These are phyloP conservation scores for Ganoderma resinaceum DNA, from an alignment of 1,284 basidiomycete genomes.

Conservation along the genomic window DNA sequence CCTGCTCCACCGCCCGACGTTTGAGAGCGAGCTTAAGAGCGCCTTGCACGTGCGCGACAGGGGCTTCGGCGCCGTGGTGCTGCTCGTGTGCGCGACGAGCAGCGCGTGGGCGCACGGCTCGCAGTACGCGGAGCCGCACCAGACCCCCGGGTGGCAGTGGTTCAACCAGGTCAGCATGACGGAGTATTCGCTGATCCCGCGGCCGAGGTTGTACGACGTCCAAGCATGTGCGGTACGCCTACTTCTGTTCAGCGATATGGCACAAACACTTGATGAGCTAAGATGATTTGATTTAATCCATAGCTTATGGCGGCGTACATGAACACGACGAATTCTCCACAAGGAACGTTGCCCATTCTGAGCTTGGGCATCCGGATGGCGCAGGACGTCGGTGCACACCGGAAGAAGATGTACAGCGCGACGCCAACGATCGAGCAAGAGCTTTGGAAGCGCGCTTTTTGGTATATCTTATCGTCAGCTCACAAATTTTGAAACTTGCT, in stretches of 20 bases:
- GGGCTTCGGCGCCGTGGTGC: conserved; percentile 70
- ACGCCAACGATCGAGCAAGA: conserved; percentile 49
- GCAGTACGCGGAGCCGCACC: conserved; percentile 49
- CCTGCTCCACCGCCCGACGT: conserved; percentile 79
- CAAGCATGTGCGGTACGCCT: conserved; percentile 57
- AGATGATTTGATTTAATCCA: neutral
- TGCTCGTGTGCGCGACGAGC: conserved; percentile 80
- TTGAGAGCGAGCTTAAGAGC: conserved; percentile 62
- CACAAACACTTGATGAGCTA: neutral
- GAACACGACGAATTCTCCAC: conserved; percentile 36
- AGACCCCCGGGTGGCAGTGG: conserved; percentile 74
- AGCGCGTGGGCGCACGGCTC: conserved; percentile 36
- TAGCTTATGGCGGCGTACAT: conserved; percentile 41
- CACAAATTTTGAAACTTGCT: no score
- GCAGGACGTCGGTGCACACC: conserved; percentile 51
- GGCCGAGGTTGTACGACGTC: conserved; percentile 70
- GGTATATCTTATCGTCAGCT: conserved; percentile 49
- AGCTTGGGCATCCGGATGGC: conserved; percentile 59
- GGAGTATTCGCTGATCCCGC: conserved; percentile 61
- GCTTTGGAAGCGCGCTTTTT: conserved; percentile 73
- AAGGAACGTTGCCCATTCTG: conserved; percentile 48
- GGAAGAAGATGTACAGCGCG: conserved; percentile 43
- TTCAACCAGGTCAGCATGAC: conserved; percentile 66
- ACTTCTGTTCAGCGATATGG: neutral
- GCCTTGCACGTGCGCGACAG: conserved; percentile 63